Evolutionary conservation across 768 basidiomycete species (phyloP).

Genomic region (Leccinum subtestaceum): DNA sequence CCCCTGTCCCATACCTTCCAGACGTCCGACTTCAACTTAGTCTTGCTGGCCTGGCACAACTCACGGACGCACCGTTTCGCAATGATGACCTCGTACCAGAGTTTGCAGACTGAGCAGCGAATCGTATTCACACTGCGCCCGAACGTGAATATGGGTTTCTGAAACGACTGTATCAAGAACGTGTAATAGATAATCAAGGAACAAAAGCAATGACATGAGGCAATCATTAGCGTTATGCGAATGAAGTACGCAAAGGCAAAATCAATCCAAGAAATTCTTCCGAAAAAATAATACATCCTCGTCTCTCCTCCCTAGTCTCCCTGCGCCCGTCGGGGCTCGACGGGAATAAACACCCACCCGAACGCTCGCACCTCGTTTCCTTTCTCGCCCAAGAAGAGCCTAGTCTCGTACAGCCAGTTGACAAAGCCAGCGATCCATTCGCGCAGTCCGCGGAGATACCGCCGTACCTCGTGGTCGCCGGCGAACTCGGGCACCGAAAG

Average conservation of each 20-base stretch:
- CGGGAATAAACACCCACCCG: slow-evolving; percentile 58
- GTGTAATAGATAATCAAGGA: background rate
- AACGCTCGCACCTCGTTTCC: slow-evolving; percentile 57
- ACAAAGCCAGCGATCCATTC: slow-evolving; percentile 56
- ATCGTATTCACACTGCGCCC: background rate
- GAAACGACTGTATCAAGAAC: background rate
- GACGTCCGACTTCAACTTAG: too few relatives aligned
- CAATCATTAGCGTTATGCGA: background rate
- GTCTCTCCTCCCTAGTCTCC: background rate
- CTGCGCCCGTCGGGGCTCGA: background rate
- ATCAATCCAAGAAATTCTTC: background rate
- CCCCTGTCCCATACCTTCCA: too few relatives aligned
- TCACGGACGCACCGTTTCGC: too few relatives aligned
- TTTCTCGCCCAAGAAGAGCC: slow-evolving; percentile 56
- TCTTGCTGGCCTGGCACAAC: too few relatives aligned
- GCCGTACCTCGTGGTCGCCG: slow-evolving; percentile 27
- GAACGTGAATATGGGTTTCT: background rate
- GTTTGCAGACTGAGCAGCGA: background rate
- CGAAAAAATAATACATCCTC: background rate
- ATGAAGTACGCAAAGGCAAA: background rate
- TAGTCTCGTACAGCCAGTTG: slow-evolving; percentile 66
- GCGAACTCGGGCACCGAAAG: slow-evolving; percentile 12
- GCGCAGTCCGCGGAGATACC: slow-evolving; percentile 49
- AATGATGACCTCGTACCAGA: too few relatives aligned
- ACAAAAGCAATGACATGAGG: background rate